Conservation (phyloP, 2,329 filamentous ascomycete genomes). For the Aspergillus brasiliensis region DNA sequence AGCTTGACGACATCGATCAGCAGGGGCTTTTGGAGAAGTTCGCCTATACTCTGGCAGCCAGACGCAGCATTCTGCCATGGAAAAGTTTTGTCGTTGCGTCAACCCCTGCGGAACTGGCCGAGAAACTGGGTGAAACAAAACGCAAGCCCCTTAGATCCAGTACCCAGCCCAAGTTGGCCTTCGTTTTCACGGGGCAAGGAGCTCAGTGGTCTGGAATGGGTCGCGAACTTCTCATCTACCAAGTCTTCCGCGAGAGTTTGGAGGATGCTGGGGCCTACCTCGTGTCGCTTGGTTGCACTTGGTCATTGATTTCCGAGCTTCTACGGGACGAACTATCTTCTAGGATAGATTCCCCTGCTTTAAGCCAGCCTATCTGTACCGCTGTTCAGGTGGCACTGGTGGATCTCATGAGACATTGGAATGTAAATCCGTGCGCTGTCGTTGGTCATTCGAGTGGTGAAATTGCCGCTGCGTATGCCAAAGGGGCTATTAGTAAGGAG, state of each 20-base stretch:
- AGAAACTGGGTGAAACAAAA: not conserved
- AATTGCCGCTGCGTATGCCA: conserved; percentile 51
- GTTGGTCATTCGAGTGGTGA: conserved; percentile 37
- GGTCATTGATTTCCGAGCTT: conserved; percentile 16
- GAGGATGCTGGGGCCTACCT: conserved; percentile 5
- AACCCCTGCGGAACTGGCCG: not conserved
- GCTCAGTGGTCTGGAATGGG: conserved; percentile 43
- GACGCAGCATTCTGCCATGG: conserved; percentile 5
- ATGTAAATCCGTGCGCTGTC: conserved; percentile 27
- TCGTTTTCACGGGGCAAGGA: conserved; percentile 30
- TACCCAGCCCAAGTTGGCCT: conserved; percentile 16
- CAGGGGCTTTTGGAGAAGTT: not conserved
- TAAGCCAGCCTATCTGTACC: conserved; percentile 33
- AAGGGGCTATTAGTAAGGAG: conserved; percentile 14
- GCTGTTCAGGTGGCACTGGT: conserved; percentile 35
- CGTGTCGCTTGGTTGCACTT: conserved; percentile 28
- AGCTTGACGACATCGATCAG: not conserved
- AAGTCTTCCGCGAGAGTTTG: not conserved
- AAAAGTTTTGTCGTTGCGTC: not conserved
- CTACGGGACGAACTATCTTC: not conserved
- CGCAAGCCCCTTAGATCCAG: conserved; percentile 37
- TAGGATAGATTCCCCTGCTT: conserved; percentile 20
- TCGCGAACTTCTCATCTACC: conserved; percentile 24
- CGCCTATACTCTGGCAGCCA: conserved; percentile 8
- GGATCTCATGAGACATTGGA: conserved; percentile 29